Base-by-base conservation (phyloP, 352 stramenopile genomes). In the Phytophthora chlamydospora region DNA sequence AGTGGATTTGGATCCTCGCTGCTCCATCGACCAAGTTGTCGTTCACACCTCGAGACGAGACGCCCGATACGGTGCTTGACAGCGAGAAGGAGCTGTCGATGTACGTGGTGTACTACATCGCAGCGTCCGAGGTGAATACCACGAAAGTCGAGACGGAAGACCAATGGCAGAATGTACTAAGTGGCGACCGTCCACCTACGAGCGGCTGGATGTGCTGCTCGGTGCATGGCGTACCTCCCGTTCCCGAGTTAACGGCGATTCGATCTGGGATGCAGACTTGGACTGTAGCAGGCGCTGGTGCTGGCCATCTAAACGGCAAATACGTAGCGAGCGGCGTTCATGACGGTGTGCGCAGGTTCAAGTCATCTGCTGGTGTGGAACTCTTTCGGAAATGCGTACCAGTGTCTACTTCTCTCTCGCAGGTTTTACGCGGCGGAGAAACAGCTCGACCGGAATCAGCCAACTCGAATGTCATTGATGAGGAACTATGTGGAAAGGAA, bases 301-400 rank as follows among this genome's bases (percentile, higher is more conserved):
- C 74, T 0, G 56, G 52, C 0, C 71, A 86, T 46, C 46, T 91
- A 3, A 93, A 93, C 44, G 80, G 81, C 3, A 80, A 78, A 11
- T 91, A 90, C 41, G 72, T 93, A 21, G 59, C 76, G 4, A 85
- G 46, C 43, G 85, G 85, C n/a, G 49, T 70, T 0, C 80, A 90
- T 42, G 78, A 89, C 21, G 44, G 57, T 11, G 76, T 72, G 4
- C 38, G 49, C 14, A 83, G 73, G 53, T 93, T 91, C 57, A 93
- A 87, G 60, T 88, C 75, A 7, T 51, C 82, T 0, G 52, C 70
- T 21, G 85, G 85, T 0, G 66, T 91, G 6, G 85, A 93, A 49
- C 68, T 93, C 4, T 93, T 93, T 56, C 76, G 85, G 4, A 93
- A 91, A 31, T 64, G 69, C 36, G 46, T 93, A 0, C 71, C 74